phyloP scores from a whole-genome alignment of 495 filamentous ascomycete species.

The Annulohypoxylon stygium region DNA sequence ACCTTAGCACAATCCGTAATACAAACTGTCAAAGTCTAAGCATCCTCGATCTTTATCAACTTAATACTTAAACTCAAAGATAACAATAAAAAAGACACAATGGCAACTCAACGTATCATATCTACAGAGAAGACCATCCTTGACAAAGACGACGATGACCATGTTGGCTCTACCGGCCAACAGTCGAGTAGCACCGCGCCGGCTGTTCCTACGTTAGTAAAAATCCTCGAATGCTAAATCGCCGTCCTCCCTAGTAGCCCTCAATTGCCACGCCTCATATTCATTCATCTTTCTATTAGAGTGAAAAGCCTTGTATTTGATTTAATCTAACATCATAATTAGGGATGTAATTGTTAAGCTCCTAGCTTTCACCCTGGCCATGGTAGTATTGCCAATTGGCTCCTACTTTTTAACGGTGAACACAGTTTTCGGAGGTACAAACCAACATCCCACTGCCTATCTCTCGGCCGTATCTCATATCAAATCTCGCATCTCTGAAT shows the following conservation, averaged over 20 bases:
- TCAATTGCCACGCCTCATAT: background rate
- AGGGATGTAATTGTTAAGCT: conserved; percentile 93
- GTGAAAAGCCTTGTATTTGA: background rate
- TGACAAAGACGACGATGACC: conserved; percentile 66
- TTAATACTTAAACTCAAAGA: background rate
- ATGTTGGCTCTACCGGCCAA: conserved; percentile 54
- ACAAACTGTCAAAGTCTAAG: conserved; percentile 2
- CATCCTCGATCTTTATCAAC: background rate
- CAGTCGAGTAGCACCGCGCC: conserved; percentile 64
- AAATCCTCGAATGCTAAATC: conserved; percentile 2
- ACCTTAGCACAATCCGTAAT: conserved; percentile 25
- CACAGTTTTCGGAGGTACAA: conserved; percentile 78
- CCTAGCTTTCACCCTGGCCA: conserved; percentile 88
- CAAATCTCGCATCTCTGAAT: background rate
- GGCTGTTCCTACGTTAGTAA: conserved; percentile 78
- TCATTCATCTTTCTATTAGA: background rate
- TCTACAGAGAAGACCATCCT: conserved; percentile 66
- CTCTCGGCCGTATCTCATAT: background rate
- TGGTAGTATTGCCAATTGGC: conserved; percentile 86
- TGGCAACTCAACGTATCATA: conserved; percentile 71
- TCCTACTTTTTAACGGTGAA: conserved; percentile 87
- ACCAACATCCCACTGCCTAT: background rate
- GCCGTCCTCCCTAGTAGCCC: background rate
- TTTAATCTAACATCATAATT: conserved; percentile 25
- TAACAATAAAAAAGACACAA: conserved; percentile 47